Percentiles rank a stretch among this genome's conserved stretches.
Evolutionary conservation across 2,329 filamentous ascomycete species (phyloP).

Genomic region (Alternaria sp.): DNA sequence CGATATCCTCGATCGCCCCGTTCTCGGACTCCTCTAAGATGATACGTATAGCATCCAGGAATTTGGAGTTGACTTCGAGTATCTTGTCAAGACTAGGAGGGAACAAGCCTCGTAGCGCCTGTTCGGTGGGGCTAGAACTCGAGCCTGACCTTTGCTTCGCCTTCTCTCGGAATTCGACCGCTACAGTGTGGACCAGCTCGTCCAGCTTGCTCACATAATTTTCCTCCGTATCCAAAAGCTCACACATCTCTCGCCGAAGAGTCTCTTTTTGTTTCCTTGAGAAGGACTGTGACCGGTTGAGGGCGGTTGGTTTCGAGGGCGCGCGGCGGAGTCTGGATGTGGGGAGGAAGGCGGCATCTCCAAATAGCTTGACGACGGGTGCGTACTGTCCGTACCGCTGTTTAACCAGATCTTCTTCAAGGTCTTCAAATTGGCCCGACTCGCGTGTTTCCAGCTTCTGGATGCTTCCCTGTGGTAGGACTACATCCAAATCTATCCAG

Average conservation of each 20-base stretch:
- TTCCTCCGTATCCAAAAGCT: conserved; percentile 92
- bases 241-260: conserved; percentile 85
- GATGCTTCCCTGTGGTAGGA: conserved; percentile 81
- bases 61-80: conserved; percentile 79
- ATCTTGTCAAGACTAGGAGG: conserved; percentile 83
- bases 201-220: conserved; percentile 90
- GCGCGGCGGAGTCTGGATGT: conserved; percentile 85
- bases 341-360: conserved; percentile 84
- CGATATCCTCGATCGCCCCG: conserved; percentile 78
- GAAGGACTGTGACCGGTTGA: conserved; percentile 81
- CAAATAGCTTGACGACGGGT: conserved; percentile 78
- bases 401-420: conserved; percentile 71
- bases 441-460: conserved; percentile 52
- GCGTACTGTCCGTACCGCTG: conserved; percentile 81
- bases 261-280: conserved; percentile 82
- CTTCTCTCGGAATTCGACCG: conserved; percentile 78
- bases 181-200: conserved; percentile 81
- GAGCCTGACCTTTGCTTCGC: conserved; percentile 65
- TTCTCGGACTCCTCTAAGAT: conserved; percentile 86
- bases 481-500: conserved; percentile 86
- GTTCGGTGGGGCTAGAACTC: conserved; percentile 75
- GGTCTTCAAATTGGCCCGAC: conserved; percentile 67
- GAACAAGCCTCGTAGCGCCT: conserved; percentile 79
- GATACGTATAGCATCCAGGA: conserved; percentile 77
- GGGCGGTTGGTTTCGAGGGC: conserved; percentile 82